Evolutionary conservation across 2,329 filamentous ascomycete species (phyloP), one percentile per base, ranked within the genome.

Genomic region (Blastomyces percursus): DNA sequence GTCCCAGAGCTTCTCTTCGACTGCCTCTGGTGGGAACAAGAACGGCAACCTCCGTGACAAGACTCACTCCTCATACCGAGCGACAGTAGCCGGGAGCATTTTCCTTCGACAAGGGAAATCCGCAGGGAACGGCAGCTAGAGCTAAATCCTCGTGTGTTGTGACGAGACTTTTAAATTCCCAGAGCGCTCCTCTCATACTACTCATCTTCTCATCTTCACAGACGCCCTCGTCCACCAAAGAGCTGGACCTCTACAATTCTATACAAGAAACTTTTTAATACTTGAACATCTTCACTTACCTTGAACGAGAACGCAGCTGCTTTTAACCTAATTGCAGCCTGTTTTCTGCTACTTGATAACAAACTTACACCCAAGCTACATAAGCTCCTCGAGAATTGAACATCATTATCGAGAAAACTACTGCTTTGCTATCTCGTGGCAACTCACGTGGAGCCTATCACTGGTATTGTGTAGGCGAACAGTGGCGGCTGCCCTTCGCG

Each of bases 391-490:
- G 16, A 42, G 35, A 21, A 44, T 19, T 32, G 24, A 44, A 11
- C 32, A 51, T 2, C n/a, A 46, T 52, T 24, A 38, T 40, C 46
- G 21, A 52, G 46, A 42, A n/a, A n/a, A 52, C 21, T 35, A 52
- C 19, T 27, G 21, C 30, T 27, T 27, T 52, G 11, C 16, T 40
- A n/a, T 38, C 32, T 32, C 50, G 46, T 51, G 46, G 24, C 60
- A 61, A 61, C 51, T 61, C 38, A 61, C 60, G 40, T 61, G 50
- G 46, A 54, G 30, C 59, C 6, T 61, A 32, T 38, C 24, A 52
- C 52, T 52, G 40, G 30, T 57, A 60, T 24, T 48, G 32, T 38
- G 30, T 32, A 57, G 62, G 60, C 56, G 63, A 59, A 51, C 59
- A 58, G 62, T 58, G 57, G 59, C 30, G 27, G 24, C 40, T 59